Conservation (phyloP, 306 rosid species). For the Dryas alaskensis region DNA sequence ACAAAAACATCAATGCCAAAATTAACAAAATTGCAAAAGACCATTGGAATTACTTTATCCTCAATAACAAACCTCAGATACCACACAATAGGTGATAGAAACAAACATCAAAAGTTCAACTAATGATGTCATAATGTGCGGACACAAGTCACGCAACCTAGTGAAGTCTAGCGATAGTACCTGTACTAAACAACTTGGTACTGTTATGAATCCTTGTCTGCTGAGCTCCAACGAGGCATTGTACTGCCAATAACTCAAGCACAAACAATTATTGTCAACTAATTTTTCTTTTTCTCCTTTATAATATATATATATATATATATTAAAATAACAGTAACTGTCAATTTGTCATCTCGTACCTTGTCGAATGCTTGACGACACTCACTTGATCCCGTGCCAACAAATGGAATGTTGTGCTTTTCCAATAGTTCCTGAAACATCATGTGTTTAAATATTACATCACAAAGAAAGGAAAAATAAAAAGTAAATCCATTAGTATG, state of each 20-base stretch:
- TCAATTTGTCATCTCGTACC: slow-evolving; percentile 34
- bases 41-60: neutral
- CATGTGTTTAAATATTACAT: slow-evolving; percentile 24
- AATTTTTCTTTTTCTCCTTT: neutral
- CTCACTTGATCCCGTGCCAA: slow-evolving; percentile 87
- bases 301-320: neutral
- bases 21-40: neutral
- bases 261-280: slow-evolving; percentile 13
- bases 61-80: slow-evolving; percentile 1
- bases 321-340: neutral
- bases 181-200: slow-evolving; percentile 76
- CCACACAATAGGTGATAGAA: neutral
- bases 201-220: slow-evolving; percentile 64
- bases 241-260: slow-evolving; percentile 53
- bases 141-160: neutral
- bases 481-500: neutral
- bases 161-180: slow-evolving; percentile 28
- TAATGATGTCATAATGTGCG: neutral
- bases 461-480: neutral
- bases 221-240: slow-evolving; percentile 79
- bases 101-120: neutral
- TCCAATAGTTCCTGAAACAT: slow-evolving; percentile 75
- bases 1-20: neutral
- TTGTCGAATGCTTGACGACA: slow-evolving; percentile 86
- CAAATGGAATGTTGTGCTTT: slow-evolving; percentile 75